Conservation (phyloP, 176 grass and related monocot genomes). For the Triticum monococcum region DNA sequence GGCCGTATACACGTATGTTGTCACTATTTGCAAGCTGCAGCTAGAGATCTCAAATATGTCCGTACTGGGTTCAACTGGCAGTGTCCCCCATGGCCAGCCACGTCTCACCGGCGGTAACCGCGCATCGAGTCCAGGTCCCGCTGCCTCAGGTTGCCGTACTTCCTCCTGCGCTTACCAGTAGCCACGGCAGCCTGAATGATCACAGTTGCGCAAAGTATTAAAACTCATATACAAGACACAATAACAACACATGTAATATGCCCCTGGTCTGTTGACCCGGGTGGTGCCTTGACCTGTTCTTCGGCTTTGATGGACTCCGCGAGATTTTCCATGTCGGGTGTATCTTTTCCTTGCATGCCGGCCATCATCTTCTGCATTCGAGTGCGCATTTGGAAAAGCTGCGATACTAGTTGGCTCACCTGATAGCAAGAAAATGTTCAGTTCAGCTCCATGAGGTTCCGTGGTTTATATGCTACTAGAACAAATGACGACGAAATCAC, state of each 20-base stretch:
- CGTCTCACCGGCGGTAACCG: constrained; percentile 47
- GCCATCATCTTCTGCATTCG: constrained; percentile 98
- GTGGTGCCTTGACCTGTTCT: constrained; percentile 53
- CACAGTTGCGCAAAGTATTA: neutral
- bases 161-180: constrained; percentile 38
- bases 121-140: constrained; percentile 53
- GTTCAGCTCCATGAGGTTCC: neutral
- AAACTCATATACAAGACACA: neutral
- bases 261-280: neutral
- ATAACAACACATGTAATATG: neutral
- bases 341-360: constrained; percentile 82
- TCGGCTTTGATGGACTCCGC: constrained; percentile 77
- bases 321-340: constrained; percentile 63
- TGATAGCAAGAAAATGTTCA: constrained; percentile 25
- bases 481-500: neutral
- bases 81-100: neutral
- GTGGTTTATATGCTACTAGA: neutral
- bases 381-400: constrained; percentile 86
- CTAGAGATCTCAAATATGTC: neutral
- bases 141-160: constrained; percentile 49
- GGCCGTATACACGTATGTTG: neutral
- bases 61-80: neutral
- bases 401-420: constrained; percentile 90
- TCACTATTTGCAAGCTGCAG: neutral
- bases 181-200: constrained; percentile 25